Evolutionary conservation across 306 rosid genomes (phyloP).

Genomic region (Rosa chinensis): DNA sequence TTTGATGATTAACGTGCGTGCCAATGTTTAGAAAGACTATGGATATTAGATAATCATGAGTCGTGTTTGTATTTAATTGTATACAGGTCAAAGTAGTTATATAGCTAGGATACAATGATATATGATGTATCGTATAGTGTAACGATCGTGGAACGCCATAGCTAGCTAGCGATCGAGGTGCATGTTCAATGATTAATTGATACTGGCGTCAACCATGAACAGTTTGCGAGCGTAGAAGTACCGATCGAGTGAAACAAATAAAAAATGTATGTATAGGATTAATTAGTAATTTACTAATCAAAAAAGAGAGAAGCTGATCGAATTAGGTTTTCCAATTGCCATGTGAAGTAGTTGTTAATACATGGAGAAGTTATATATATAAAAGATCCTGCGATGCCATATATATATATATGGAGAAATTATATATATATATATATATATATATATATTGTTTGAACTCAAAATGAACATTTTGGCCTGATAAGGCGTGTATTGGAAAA

Average conservation of each 20-base stretch:
- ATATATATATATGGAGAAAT: too few species aligned
- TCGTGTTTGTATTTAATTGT: background rate
- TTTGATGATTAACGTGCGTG: conserved; percentile 12
- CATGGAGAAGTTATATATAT: too few species aligned
- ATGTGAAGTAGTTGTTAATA: background rate
- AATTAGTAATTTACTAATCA: too few species aligned
- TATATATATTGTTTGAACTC: too few species aligned
- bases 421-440: too few species aligned
- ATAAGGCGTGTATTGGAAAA: too few species aligned
- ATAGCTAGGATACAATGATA: background rate
- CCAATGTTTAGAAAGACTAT: background rate
- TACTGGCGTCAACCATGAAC: background rate
- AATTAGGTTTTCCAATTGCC: background rate
- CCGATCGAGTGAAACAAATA: background rate
- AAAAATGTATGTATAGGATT: too few species aligned
- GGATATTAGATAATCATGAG: background rate
- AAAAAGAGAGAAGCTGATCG: background rate
- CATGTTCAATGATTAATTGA: conserved; percentile 5
- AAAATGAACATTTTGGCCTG: too few species aligned
- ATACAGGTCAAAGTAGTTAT: conserved; percentile 5
- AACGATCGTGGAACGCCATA: background rate
- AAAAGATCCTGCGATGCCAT: too few species aligned
- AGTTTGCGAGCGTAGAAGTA: background rate
- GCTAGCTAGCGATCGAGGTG: background rate
- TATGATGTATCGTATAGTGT: background rate